A percentile compares a stretch with the other conserved stretches of the same genome.
Evolutionary conservation across 805 yeast species (phyloP).

Genomic region (Lachancea kluyveri): DNA sequence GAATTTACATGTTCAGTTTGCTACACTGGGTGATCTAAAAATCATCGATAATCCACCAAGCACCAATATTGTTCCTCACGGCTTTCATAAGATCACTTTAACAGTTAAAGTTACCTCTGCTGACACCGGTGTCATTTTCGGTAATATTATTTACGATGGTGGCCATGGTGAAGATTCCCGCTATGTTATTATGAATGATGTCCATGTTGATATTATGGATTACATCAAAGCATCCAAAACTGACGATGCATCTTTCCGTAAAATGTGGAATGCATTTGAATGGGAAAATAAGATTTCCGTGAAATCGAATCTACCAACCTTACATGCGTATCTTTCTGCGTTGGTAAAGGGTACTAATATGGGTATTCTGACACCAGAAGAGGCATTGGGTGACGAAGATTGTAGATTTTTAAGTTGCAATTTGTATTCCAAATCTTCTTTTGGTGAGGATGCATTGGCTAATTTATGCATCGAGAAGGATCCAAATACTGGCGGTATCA

Average conservation of each 20-base stretch:
- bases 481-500: conserved; percentile 57
- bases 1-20: conserved; percentile 89
- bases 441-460: conserved; percentile 97
- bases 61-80: conserved; percentile 93
- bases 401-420: conserved; percentile 80
- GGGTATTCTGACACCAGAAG: conserved; percentile 90
- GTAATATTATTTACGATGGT: conserved; percentile 95
- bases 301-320: conserved; percentile 55
- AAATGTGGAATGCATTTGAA: conserved; percentile 99
- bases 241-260: conserved; percentile 83
- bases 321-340: conserved; percentile 73
- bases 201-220: conserved; percentile 95
- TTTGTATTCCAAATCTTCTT: conserved; percentile 82
- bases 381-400: conserved; percentile 83
- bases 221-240: conserved; percentile 94
- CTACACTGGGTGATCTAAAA: conserved; percentile 92
- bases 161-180: conserved; percentile 86
- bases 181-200: conserved; percentile 87
- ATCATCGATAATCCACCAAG: conserved; percentile 88
- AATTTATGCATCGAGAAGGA: conserved; percentile 88
- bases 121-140: conserved; percentile 96
- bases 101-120: conserved; percentile 94
- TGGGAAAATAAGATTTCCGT: conserved; percentile 98
- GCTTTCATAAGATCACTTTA: conserved; percentile 83
- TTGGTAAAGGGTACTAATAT: conserved; percentile 76